Conservation (phyloP, 768 basidiomycete genomes). For the Phylloporus rhodoxanthus region DNA sequence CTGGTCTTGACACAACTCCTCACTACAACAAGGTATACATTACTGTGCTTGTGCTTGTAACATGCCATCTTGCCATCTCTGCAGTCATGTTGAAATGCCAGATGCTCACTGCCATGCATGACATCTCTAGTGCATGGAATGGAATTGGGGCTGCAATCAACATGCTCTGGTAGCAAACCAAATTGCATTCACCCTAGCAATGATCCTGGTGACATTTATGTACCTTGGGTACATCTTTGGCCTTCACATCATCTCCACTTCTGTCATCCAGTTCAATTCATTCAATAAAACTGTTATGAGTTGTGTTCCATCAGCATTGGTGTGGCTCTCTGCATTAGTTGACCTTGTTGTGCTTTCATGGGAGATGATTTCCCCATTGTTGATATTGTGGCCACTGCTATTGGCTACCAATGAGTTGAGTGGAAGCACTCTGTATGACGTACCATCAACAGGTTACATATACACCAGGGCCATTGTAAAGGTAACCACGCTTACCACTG, state of each 20-base stretch:
- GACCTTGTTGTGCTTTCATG: not conserved
- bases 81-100: conserved; percentile 1
- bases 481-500: conserved; percentile 12
- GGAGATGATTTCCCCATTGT: not conserved
- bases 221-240: conserved; percentile 15
- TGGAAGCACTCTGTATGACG: conserved; percentile 16
- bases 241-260: conserved; percentile 21
- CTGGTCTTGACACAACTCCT: no score
- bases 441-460: not conserved
- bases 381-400: not conserved
- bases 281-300: conserved; percentile 5
- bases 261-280: conserved; percentile 16
- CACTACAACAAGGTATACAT: conserved; percentile 12
- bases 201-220: conserved; percentile 1
- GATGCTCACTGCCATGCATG: conserved; percentile 18
- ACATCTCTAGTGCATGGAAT: conserved; percentile 15
- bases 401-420: conserved; percentile 8
- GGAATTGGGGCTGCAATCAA: conserved; percentile 21
- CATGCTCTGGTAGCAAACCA: conserved; percentile 17
- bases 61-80: conserved; percentile 12
- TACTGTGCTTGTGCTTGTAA: conserved; percentile 10
- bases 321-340: not conserved
- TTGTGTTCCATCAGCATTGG: not conserved
- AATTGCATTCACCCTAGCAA: conserved; percentile 2
- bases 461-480: conserved; percentile 11